These are phyloP conservation scores for Boletus rufocinnamomeus DNA, from an alignment of 768 basidiomycete species.

Conservation along the genomic window DNA sequence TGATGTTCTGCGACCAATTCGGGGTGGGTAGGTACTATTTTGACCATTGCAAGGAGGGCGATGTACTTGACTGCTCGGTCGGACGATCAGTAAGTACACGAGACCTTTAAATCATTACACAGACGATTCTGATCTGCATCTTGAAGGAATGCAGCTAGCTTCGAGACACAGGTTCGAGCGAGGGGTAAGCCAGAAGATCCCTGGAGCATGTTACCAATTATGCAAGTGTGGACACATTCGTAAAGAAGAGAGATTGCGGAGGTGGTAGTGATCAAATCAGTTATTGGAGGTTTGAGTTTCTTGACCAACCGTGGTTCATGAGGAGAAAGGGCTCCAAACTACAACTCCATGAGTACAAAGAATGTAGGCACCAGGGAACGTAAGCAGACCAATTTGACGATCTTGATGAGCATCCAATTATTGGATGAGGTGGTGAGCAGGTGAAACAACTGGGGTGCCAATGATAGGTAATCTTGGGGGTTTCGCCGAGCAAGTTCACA, in stretches of 20 bases:
- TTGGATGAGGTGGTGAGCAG: conserved; percentile 92
- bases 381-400: conserved; percentile 82
- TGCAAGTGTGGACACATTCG: conserved; percentile 98
- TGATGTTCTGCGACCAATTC: conserved; percentile 90
- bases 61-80: conserved; percentile 89
- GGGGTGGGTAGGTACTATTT: conserved; percentile 92
- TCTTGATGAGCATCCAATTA: conserved; percentile 99
- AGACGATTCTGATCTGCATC: conserved; percentile 94
- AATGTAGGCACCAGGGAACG: neutral
- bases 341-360: conserved; percentile 5
- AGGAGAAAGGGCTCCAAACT: conserved; percentile 95
- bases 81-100: conserved; percentile 19
- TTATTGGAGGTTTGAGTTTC: conserved; percentile 93
- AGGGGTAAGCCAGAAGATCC: conserved; percentile 74
- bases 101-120: conserved; percentile 37
- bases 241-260: conserved; percentile 94
- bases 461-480: conserved; percentile 75
- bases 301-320: conserved; percentile 91
- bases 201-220: conserved; percentile 94
- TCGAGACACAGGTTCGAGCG: conserved; percentile 88
- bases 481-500: conserved; percentile 86
- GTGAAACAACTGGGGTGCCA: conserved; percentile 93
- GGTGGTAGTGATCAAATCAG: conserved; percentile 93
- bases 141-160: conserved; percentile 87
- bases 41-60: conserved; percentile 89